Conservation (phyloP, 306 rosid genomes). For the Glycyrrhiza uralensis region DNA sequence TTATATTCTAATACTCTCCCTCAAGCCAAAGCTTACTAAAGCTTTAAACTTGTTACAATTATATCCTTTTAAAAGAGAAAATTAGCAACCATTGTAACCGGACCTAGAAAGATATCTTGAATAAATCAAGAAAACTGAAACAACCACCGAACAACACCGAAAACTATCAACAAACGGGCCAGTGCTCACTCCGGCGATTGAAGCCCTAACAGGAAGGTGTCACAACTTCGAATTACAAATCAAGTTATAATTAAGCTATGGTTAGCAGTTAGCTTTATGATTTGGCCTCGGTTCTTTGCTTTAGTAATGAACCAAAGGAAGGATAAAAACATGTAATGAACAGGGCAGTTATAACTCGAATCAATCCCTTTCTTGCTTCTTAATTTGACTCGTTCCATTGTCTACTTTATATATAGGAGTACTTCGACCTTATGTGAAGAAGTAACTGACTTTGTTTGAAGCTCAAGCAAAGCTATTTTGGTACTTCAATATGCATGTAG, state of each 20-base stretch:
- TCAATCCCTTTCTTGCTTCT: constrained; percentile 26
- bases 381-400: neutral
- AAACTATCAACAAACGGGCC: no score
- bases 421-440: neutral
- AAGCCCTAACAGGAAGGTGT: no score
- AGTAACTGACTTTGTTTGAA: neutral
- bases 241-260: neutral
- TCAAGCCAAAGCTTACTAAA: no score
- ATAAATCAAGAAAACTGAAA: no score
- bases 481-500: neutral
- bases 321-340: neutral
- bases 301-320: constrained; percentile 1
- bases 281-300: constrained; percentile 23
- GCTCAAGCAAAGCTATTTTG: neutral
- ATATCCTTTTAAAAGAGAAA: no score
- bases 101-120: no score
- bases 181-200: no score
- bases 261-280: neutral
- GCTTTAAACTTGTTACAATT: no score
- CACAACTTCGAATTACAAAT: no score
- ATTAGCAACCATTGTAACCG: no score
- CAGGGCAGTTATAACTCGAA: neutral
- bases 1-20: no score
- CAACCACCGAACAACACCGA: no score
- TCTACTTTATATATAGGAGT: neutral